Conservation (phyloP, 441 rosid species). For the Codiaeum variegatum region DNA sequence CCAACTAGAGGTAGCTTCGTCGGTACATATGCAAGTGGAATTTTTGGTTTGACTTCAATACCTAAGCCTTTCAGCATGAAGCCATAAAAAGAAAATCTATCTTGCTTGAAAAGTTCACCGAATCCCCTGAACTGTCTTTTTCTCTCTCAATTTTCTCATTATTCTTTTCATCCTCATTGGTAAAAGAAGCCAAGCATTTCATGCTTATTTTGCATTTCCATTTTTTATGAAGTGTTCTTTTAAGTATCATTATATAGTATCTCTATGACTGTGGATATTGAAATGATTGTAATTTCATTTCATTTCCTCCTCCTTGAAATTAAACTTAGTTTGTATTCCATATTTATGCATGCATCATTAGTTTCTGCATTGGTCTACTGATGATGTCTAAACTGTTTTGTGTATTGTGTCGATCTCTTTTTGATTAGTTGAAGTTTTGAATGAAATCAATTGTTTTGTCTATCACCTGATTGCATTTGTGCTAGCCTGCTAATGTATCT, state of each 20-base stretch:
- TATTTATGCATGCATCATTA: neutral
- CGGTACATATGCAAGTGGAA: neutral
- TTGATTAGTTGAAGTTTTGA: neutral
- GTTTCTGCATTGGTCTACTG: neutral
- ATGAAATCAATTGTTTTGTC: neutral
- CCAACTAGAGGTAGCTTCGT: neutral
- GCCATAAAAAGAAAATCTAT: neutral
- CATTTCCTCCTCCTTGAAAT: neutral
- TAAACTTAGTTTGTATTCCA: neutral
- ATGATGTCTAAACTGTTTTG: neutral
- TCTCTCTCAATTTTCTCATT: neutral
- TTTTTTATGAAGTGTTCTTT: neutral
- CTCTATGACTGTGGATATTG: neutral
- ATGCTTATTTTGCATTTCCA: neutral
- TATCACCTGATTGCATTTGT: neutral
- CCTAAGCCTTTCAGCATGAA: neutral
- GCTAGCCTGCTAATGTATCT: neutral
- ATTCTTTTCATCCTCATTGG: neutral
- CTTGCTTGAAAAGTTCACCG: neutral
- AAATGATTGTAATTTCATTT: neutral
- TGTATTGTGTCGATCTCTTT: neutral
- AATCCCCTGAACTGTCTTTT: neutral
- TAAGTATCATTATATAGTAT: neutral
- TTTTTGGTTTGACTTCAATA: too few species aligned
- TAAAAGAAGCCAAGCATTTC: neutral